phyloP scores from a whole-genome alignment of 2,329 filamentous ascomycete genomes.

The Hypocrella siamensis region DNA sequence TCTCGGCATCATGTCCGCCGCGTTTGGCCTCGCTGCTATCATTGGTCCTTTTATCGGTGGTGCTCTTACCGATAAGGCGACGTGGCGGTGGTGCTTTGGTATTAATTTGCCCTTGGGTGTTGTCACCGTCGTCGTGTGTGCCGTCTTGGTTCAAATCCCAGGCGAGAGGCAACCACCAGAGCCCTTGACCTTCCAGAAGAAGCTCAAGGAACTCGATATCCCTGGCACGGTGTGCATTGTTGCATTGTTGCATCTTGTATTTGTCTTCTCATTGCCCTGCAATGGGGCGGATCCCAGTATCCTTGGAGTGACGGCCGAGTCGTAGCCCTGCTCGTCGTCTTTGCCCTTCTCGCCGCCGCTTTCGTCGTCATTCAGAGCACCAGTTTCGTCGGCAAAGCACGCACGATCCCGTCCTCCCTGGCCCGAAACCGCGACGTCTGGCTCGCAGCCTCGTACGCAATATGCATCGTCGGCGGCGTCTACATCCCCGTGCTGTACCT shows the following conservation, averaged over 20 bases:
- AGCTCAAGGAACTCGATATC: slow-evolving; percentile 31
- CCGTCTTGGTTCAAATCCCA: slow-evolving; percentile 26
- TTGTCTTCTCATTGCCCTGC: slow-evolving; percentile 36
- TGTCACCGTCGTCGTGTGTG: slow-evolving; percentile 29
- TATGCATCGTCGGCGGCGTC: neutral
- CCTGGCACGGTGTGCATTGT: slow-evolving; percentile 33
- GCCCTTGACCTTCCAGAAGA: slow-evolving; percentile 18
- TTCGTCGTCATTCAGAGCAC: slow-evolving; percentile 29
- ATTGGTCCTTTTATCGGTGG: slow-evolving; percentile 34
- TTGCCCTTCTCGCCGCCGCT: slow-evolving; percentile 24
- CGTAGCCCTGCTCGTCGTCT: slow-evolving; percentile 34
- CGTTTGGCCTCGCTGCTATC: slow-evolving; percentile 39
- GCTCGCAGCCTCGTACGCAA: neutral
- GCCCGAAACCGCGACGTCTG: neutral
- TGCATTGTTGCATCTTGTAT: slow-evolving; percentile 35
- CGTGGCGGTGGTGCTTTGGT: slow-evolving; percentile 38
- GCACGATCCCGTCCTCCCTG: neutral
- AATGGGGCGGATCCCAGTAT: slow-evolving; percentile 36
- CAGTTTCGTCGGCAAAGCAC: neutral
- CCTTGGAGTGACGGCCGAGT: slow-evolving; percentile 32
- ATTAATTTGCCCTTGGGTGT: slow-evolving; percentile 30
- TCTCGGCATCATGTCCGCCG: slow-evolving; percentile 37
- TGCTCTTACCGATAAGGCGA: slow-evolving; percentile 29
- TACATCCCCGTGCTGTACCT: neutral
- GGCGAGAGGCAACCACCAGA: slow-evolving; percentile 10